A percentile compares a stretch with the other conserved stretches of the same genome.
These are phyloP conservation scores for Malus hybrid DNA, from an alignment of 331 rosid genomes.

Conservation along the genomic window DNA sequence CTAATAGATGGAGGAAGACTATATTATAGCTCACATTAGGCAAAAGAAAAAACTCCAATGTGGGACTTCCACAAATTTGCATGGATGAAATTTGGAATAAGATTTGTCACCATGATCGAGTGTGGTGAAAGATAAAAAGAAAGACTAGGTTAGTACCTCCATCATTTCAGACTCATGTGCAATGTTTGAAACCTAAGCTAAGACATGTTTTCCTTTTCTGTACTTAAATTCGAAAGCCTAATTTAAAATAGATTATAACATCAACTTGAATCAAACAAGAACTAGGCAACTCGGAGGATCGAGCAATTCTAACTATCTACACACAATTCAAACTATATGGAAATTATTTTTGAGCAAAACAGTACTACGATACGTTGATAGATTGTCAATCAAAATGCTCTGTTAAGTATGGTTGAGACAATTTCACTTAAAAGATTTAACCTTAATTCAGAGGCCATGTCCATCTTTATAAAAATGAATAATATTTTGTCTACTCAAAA, in stretches of 20 bases:
- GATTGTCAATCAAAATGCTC: background rate
- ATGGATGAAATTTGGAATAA: background rate
- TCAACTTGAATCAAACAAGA: fast-evolving
- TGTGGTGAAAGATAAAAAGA: constrained; percentile 11
- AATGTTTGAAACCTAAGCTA: background rate
- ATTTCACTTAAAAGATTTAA: background rate
- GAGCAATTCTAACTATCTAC: background rate
- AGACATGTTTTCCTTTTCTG: background rate
- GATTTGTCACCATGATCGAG: constrained; percentile 16
- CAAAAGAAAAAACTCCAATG: background rate
- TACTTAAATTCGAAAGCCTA: too few relatives aligned
- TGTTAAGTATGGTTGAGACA: background rate
- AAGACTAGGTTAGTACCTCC: background rate
- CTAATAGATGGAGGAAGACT: background rate
- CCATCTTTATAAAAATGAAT: background rate
- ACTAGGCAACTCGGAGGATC: background rate
- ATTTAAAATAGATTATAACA: too few relatives aligned
- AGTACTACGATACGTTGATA: background rate
- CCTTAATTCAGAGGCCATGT: background rate
- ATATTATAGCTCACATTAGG: background rate
- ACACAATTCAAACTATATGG: too few relatives aligned
- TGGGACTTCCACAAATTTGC: background rate
- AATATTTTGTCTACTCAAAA: too few relatives aligned
- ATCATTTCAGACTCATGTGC: constrained; percentile 25
- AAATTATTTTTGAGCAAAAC: too few relatives aligned